These are phyloP conservation scores for Hypoxylon trugodes DNA, from an alignment of 495 filamentous ascomycete genomes.

Conservation along the genomic window DNA sequence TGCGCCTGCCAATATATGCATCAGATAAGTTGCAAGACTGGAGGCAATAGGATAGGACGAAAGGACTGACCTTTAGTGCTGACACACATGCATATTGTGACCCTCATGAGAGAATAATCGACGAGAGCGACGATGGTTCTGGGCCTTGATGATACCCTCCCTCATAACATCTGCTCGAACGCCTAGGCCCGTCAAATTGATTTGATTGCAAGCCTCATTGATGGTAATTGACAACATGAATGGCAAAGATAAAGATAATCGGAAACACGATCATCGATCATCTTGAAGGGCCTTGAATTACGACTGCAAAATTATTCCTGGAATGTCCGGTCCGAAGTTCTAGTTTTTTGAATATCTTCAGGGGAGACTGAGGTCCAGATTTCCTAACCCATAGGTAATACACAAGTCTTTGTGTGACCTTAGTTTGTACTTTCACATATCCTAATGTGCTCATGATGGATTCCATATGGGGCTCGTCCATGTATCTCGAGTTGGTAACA, in stretches of 20 bases:
- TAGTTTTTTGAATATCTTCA: conserved; percentile 62
- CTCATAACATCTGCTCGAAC: conserved; percentile 3
- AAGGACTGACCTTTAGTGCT: conserved; percentile 15
- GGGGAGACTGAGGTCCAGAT: conserved; percentile 28
- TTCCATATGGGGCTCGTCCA: conserved; percentile 74
- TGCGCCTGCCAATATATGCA: neutral
- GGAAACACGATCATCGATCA: conserved; percentile 22
- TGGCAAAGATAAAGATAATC: neutral
- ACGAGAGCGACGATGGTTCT: conserved; percentile 5
- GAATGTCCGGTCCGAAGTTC: conserved; percentile 75
- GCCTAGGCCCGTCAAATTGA: conserved; percentile 1
- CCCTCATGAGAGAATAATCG: conserved; percentile 10
- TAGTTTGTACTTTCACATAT: conserved; percentile 69
- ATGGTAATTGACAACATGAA: neutral
- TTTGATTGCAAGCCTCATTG: neutral
- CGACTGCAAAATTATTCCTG: conserved; percentile 90
- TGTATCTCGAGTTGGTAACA: conserved; percentile 89
- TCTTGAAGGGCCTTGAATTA: conserved; percentile 52
- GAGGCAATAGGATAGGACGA: conserved; percentile 14
- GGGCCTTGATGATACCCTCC: conserved; percentile 17
- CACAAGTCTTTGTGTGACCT: conserved; percentile 81
- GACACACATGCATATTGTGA: conserved; percentile 9
- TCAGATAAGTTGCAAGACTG: conserved; percentile 7
- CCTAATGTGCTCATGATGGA: conserved; percentile 81
- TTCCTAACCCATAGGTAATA: conserved; percentile 82